Evolutionary conservation across 306 rosid genomes (phyloP), one percentile per base, ranked within the genome.

Genomic region (Datisca glomerata): DNA sequence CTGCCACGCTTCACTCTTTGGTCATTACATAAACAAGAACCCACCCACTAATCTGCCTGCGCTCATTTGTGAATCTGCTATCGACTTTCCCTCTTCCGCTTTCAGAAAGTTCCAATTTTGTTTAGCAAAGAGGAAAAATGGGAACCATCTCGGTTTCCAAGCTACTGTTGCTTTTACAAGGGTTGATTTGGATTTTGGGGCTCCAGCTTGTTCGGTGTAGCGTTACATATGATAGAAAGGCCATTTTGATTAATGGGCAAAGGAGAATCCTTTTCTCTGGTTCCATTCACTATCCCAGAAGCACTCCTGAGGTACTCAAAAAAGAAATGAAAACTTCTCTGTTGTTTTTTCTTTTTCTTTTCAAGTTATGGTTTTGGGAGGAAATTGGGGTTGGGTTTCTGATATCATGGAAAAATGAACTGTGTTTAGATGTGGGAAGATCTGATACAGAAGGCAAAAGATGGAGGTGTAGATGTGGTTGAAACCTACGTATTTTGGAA

Each of bases 401-500:
- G n/a, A n/a, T n/a, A 43, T 55, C 0, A 7, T 60, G 24, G 38
- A 34, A 33, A 21, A 58, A 42, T 68, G 43, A 3, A 28, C 8
- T 45, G 12, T 60, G 13, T 57, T 50, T 46, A 91, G 98, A 85
- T 80, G 98, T 91, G 98, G 98, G 92, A 84, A 70, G 94, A 72
- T 80, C 92, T 91, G 74, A 85, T 91, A 64, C 58, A 39, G 67
- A 91, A 91, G 79, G 94, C 96, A 1, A 91, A 78, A 80, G 92
- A 80, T 45, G 98, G 98, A 34, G 96, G 98, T 12, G 15, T 91
- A 9, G 98, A 91, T 69, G 96, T 78, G 15, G 56, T 91, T 64
- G 92, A 91, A 68, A 91, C 96, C 62, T 91, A 91, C 37, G 87
- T 91, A 39, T 91, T 91, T 36, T 91, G 98, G 98, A 91, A 91